These are phyloP conservation scores for Pseudogymnoascus sp. DNA, from an alignment of 2,329 filamentous ascomycete genomes.

Conservation along the genomic window DNA sequence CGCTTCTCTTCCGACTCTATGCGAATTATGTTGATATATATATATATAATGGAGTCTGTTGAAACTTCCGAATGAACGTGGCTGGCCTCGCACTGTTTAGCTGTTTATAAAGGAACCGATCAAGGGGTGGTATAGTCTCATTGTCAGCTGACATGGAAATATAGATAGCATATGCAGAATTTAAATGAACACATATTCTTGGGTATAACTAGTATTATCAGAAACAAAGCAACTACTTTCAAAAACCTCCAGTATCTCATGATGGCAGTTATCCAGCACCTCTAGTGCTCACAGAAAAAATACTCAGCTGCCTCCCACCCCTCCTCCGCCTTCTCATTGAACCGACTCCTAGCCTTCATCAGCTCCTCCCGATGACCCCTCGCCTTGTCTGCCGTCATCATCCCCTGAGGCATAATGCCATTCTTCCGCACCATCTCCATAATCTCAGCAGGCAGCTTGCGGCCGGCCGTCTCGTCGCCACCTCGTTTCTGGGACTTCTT, in stretches of 20 bases:
- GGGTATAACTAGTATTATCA: background rate
- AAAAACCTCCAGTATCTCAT: background rate
- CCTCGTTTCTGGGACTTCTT: constrained; percentile 2
- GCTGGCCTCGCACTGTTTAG: background rate
- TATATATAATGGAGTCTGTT: background rate
- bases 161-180: background rate
- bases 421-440: constrained; percentile 10
- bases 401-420: background rate
- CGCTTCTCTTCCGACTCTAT: background rate
- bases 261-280: background rate
- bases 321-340: background rate
- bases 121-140: background rate
- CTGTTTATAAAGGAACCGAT: background rate
- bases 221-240: background rate
- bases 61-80: too few relatives aligned
- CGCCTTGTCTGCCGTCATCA: background rate
- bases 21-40: background rate
- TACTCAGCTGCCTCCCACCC: background rate
- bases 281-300: constrained; percentile 6
- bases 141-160: background rate
- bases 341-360: constrained; percentile 8
- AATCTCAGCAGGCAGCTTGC: constrained; percentile 12
- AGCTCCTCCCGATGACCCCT: background rate
- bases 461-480: background rate
- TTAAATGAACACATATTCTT: background rate